Conservation (phyloP, 2,329 filamentous ascomycete species). For the Sphaerulina vaccinii region DNA sequence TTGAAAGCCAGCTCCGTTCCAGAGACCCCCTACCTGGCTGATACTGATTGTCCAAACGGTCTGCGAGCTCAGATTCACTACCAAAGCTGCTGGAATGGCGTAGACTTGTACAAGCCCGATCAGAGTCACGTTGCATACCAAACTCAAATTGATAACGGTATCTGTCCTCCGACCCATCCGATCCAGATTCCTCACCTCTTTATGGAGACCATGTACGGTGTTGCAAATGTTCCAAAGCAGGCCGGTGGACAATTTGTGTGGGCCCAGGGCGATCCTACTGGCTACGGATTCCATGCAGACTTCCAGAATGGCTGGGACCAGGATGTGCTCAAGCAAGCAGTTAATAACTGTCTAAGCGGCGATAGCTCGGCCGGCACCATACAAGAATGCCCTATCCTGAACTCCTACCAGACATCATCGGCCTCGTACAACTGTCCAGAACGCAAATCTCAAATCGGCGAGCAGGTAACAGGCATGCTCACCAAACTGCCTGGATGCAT, state of each 20-base stretch:
- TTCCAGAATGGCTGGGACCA: slow-evolving; percentile 53
- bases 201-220: slow-evolving; percentile 42
- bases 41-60: slow-evolving; percentile 37
- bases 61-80: slow-evolving; percentile 42
- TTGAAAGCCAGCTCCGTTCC: slow-evolving; percentile 25
- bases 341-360: slow-evolving; percentile 39
- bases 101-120: slow-evolving; percentile 40
- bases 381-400: slow-evolving; percentile 37
- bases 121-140: slow-evolving; percentile 45
- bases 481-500: slow-evolving; percentile 39
- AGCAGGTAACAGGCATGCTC: slow-evolving; percentile 33
- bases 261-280: slow-evolving; percentile 50
- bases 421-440: slow-evolving; percentile 35
- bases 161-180: slow-evolving; percentile 42
- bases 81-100: slow-evolving; percentile 41
- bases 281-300: slow-evolving; percentile 56
- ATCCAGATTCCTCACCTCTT: slow-evolving; percentile 43
- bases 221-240: slow-evolving; percentile 38
- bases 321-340: slow-evolving; percentile 41
- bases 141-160: slow-evolving; percentile 41
- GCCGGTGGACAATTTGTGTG: slow-evolving; percentile 46
- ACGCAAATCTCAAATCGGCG: slow-evolving; percentile 33
- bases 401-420: slow-evolving; percentile 32
- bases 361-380: slow-evolving; percentile 39
- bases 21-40: slow-evolving; percentile 36